Conservation (phyloP, 768 basidiomycete species). For the Mycena belliarum region DNA sequence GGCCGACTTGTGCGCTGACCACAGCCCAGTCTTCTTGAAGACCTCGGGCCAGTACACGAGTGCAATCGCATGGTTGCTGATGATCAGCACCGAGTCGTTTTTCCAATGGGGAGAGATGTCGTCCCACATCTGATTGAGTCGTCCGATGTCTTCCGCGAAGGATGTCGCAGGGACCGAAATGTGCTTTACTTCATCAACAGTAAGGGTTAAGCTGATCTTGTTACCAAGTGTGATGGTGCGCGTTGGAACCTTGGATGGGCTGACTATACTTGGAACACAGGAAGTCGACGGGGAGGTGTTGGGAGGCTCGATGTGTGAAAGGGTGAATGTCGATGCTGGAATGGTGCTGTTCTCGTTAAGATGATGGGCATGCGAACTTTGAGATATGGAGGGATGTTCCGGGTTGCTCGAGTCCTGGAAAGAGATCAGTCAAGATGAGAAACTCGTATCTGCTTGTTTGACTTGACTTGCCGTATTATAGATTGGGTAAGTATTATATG, state of each 20-base stretch:
- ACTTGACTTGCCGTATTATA: no score
- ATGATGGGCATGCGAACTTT: not conserved
- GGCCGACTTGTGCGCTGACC: slow-evolving; percentile 11
- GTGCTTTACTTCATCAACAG: not conserved
- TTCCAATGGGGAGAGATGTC: slow-evolving; percentile 25
- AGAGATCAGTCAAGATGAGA: no score
- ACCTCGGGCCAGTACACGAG: slow-evolving; percentile 6
- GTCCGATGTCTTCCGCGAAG: slow-evolving; percentile 23
- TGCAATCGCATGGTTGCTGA: slow-evolving; percentile 12
- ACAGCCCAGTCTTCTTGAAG: slow-evolving; percentile 8
- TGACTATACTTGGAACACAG: no score
- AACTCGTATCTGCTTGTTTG: no score
- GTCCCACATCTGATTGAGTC: slow-evolving; percentile 30
- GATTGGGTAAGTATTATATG: no score
- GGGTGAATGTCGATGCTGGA: no score
- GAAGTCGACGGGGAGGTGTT: no score
- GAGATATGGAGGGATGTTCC: not conserved
- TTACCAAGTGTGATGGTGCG: not conserved
- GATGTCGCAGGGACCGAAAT: slow-evolving; percentile 15
- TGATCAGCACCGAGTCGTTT: slow-evolving; percentile 17
- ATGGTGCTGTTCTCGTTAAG: no score
- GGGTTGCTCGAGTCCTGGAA: no score
- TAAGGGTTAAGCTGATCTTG: not conserved
- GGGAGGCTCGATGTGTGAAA: no score
- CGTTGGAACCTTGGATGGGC: not conserved